Evolutionary conservation across 139 green algal genomes (phyloP).

Genomic region (Chlorella sorokiniana): DNA sequence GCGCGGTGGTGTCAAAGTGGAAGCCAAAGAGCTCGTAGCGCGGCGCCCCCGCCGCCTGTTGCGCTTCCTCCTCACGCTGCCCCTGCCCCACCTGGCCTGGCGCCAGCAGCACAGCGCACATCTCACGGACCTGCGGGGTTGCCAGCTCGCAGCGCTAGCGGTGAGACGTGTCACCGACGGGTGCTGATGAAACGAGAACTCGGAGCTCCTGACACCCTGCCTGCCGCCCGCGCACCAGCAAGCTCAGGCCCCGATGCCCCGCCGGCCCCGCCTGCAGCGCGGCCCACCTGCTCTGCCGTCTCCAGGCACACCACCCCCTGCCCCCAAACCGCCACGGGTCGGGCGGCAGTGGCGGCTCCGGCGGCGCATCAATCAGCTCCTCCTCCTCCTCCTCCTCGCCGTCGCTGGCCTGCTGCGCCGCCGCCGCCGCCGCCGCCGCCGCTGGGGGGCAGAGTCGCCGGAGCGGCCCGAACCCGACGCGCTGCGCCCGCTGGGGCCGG

Average conservation of each 20-base stretch:
- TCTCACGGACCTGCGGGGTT: no score
- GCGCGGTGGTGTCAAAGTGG: constrained; percentile 15
- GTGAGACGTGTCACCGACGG: no score
- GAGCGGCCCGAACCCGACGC: neutral
- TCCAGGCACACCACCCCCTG: constrained; percentile 8
- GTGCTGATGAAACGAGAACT: no score
- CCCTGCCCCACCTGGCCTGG: neutral
- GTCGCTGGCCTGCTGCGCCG: neutral
- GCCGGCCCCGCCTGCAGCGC: no score
- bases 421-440: neutral
- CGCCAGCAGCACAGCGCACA: constrained; percentile 18
- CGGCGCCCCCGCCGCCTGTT: no score
- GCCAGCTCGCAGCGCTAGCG: no score
- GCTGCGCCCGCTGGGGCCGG: neutral
- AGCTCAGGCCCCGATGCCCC: no score
- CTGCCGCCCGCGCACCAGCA: no score
- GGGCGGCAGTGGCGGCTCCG: constrained; percentile 14
- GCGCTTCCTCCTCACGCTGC: neutral
- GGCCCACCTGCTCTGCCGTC: neutral
- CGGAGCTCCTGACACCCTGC: no score
- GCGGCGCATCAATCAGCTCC: neutral
- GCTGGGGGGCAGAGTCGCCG: neutral
- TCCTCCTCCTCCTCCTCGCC: neutral
- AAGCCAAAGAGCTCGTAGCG: constrained; percentile 31
- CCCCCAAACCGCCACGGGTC: constrained; percentile 28